Evolutionary conservation across 306 rosid genomes (phyloP).

Genomic region (Rosa lucieae): DNA sequence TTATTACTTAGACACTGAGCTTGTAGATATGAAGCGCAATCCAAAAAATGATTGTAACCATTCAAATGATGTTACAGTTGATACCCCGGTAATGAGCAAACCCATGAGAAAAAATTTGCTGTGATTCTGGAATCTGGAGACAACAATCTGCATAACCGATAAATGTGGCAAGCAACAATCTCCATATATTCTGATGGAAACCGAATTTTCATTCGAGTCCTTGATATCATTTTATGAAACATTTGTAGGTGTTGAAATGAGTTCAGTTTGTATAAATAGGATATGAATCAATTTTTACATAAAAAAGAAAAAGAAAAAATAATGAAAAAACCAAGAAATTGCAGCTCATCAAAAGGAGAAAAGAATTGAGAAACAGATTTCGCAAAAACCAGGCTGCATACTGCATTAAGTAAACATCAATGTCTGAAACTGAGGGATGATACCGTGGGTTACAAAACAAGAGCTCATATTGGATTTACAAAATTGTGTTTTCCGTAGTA

Average conservation of each 20-base stretch:
- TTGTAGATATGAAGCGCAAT: slow-evolving; percentile 11
- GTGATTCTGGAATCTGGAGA: slow-evolving; percentile 12
- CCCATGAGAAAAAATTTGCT: neutral
- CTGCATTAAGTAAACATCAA: neutral
- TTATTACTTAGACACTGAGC: neutral
- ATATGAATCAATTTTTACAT: too few species aligned
- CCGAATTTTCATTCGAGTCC: too few species aligned
- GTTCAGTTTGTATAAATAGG: too few species aligned
- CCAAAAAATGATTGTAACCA: slow-evolving; percentile 11
- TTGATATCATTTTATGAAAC: too few species aligned
- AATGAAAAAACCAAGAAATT: too few species aligned
- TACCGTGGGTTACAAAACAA: neutral
- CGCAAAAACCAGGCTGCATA: neutral
- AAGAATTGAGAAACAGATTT: neutral
- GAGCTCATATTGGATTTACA: neutral
- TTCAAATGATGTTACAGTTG: slow-evolving; percentile 23
- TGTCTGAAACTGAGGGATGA: neutral
- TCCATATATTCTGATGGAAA: too few species aligned
- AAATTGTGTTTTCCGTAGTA: neutral
- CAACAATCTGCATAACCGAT: slow-evolving; percentile 7
- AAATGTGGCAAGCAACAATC: slow-evolving; percentile 11
- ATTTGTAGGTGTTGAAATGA: too few species aligned
- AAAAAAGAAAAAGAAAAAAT: too few species aligned
- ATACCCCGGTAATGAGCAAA: neutral
- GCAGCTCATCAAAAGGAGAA: too few species aligned